Evolutionary conservation across 768 basidiomycete genomes (phyloP).

Genomic region (Porpolomopsis calyptriformis): DNA sequence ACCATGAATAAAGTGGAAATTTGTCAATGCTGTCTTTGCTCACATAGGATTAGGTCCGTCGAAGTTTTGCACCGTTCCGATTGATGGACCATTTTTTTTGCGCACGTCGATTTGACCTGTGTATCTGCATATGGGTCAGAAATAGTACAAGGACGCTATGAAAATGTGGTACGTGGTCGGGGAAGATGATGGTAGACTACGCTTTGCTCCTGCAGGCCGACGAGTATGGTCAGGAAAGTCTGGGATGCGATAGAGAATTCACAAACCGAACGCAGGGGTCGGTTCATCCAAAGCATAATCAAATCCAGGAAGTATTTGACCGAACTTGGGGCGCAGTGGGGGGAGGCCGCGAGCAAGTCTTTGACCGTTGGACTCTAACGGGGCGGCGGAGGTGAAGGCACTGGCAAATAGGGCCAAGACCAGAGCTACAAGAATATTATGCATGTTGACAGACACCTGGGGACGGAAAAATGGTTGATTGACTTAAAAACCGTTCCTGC

Average conservation of each 20-base stretch:
- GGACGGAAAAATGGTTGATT: background rate
- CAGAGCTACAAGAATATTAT: background rate
- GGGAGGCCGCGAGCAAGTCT: slow-evolving; percentile 37
- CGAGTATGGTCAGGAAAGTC: background rate
- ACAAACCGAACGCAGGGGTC: slow-evolving; percentile 20
- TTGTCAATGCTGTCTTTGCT: slow-evolving; percentile 2
- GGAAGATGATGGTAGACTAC: background rate
- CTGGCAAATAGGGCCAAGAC: slow-evolving; percentile 1
- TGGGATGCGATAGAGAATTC: no score
- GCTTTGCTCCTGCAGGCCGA: background rate
- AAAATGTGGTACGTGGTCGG: slow-evolving; percentile 3
- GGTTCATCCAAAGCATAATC: slow-evolving; percentile 12
- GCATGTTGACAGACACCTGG: background rate
- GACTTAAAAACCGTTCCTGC: background rate
- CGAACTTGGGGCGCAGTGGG: slow-evolving; percentile 27
- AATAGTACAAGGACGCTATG: slow-evolving; percentile 5
- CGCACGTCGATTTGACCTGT: slow-evolving; percentile 30
- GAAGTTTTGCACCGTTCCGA: slow-evolving; percentile 27
- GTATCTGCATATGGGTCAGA: slow-evolving; percentile 15
- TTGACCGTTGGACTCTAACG: slow-evolving; percentile 29
- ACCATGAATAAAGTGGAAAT: background rate
- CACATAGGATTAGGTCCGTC: slow-evolving; percentile 20
- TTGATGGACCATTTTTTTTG: slow-evolving; percentile 16
- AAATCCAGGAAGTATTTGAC: slow-evolving; percentile 21
- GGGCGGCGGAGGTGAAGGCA: background rate